Percentiles rank a stretch among this genome's conserved stretches.
These are phyloP conservation scores for Cytospora mali DNA, from an alignment of 2,329 filamentous ascomycete genomes.

Conservation along the genomic window DNA sequence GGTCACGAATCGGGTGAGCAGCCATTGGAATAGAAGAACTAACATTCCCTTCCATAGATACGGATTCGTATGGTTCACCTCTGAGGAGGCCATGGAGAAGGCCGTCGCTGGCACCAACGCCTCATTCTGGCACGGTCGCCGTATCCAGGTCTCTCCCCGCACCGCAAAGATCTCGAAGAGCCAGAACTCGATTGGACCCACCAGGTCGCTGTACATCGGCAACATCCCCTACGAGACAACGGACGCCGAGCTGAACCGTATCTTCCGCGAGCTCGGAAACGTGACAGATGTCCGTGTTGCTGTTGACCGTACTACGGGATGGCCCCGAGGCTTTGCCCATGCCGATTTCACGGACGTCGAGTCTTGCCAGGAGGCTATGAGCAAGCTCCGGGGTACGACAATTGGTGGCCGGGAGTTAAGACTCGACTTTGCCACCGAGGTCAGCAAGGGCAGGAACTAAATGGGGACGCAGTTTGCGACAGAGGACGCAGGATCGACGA, in stretches of 20 bases:
- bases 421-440: slow-evolving; percentile 60
- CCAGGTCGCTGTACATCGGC: slow-evolving; percentile 68
- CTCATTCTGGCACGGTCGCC: slow-evolving; percentile 44
- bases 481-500: neutral
- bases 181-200: slow-evolving; percentile 29
- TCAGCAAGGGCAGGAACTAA: slow-evolving; percentile 24
- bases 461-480: neutral
- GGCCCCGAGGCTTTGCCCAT: slow-evolving; percentile 82
- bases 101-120: slow-evolving; percentile 38
- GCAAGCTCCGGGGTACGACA: slow-evolving; percentile 55
- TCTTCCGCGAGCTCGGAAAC: slow-evolving; percentile 72
- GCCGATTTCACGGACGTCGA: slow-evolving; percentile 74
- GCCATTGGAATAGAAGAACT: slow-evolving; percentile 12
- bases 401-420: slow-evolving; percentile 69
- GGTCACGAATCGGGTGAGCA: neutral
- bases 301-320: slow-evolving; percentile 78
- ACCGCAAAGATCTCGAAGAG: neutral
- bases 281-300: slow-evolving; percentile 78
- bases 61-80: slow-evolving; percentile 39
- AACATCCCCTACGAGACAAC: slow-evolving; percentile 87
- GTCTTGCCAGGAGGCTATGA: slow-evolving; percentile 63
- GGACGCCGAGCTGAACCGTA: slow-evolving; percentile 76
- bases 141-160: slow-evolving; percentile 35
- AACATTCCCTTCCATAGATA: slow-evolving; percentile 34
- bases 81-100: slow-evolving; percentile 30